Evolutionary conservation across 1,284 basidiomycete genomes (phyloP), one percentile per base, ranked within the genome.

Genomic region (Pyrrhoderma lamaoense): DNA sequence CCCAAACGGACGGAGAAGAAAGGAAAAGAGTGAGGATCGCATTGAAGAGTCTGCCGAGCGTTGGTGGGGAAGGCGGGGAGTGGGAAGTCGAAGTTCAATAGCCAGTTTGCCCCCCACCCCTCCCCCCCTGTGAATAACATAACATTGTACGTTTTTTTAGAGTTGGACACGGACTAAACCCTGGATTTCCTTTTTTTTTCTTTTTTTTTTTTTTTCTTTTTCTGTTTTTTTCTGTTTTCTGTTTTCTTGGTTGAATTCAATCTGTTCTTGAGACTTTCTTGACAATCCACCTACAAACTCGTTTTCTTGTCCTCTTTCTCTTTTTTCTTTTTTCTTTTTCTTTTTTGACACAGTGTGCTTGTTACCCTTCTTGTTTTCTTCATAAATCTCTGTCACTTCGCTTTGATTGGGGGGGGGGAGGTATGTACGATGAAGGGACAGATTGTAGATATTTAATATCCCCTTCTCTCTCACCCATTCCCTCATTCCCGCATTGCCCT

Each of bases 1-100:
- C 27, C 61, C 58, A 8, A 47, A 55, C 63, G 53, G 64, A 61
- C 14, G 54, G 59, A 38, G 62, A 62, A 42, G 62, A 61, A 19
- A 74, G 67, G 57, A 69, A 75, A 42, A 49, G 53, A n/a, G 80
- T 82, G 53, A 72, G 79, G 54, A 81, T 83, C 49, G 77, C 81
- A 19, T 65, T 84, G 53, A 82, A 78, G 66, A 79, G 74, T 60
- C 68, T 80, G 65, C 80, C 82, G 1, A 70, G 70, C 21, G 65
- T 73, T 31, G 79, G 77, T 43, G 73, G 74, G 52, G 79, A 82
- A 62, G 80, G 79, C 49, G 80, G 82, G 53, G 82, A 82, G 67
- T 83, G 81, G 83, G 81, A 84, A 65, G 79, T 84, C 49, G 76
- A 82, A 63, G 69, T 83, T 25, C 53, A 45, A 25, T 55, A 31